Evolutionary conservation across 768 basidiomycete genomes (phyloP).

Genomic region (Tephrocybe sp.): DNA sequence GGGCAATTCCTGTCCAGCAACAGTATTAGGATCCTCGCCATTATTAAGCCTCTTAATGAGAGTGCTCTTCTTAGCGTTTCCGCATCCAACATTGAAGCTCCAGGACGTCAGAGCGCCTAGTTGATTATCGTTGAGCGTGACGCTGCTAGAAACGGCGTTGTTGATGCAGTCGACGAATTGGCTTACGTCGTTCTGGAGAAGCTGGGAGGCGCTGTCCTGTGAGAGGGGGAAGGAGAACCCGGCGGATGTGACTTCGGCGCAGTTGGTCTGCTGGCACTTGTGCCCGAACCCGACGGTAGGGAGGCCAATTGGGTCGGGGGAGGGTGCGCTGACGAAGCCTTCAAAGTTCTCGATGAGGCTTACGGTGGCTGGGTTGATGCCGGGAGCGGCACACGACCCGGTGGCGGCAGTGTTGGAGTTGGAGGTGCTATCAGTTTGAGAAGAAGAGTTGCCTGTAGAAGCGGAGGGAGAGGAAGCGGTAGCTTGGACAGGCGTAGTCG

Average conservation of each 20-base stretch:
- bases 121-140: slow-evolving; percentile 27
- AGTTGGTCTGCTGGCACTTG: slow-evolving; percentile 21
- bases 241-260: slow-evolving; percentile 15
- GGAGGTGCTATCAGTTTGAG: background rate
- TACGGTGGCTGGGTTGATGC: slow-evolving; percentile 23
- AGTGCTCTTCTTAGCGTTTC: slow-evolving; percentile 22
- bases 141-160: slow-evolving; percentile 20
- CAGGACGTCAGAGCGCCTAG: slow-evolving; percentile 25
- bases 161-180: slow-evolving; percentile 24
- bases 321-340: slow-evolving; percentile 25
- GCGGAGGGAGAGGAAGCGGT: background rate
- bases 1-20: slow-evolving; percentile 24
- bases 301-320: slow-evolving; percentile 28
- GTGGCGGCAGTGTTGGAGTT: background rate
- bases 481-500: background rate
- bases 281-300: slow-evolving; percentile 30
- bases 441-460: background rate
- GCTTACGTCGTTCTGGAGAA: slow-evolving; percentile 23
- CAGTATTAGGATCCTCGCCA: slow-evolving; percentile 27
- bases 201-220: slow-evolving; percentile 22
- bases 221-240: slow-evolving; percentile 23
- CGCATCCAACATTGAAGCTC: slow-evolving; percentile 27
- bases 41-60: slow-evolving; percentile 25
- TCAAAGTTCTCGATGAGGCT: slow-evolving; percentile 26
- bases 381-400: slow-evolving; percentile 6